phyloP scores from a whole-genome alignment of 1,284 basidiomycete genomes.

The Cronartium quercuum region DNA sequence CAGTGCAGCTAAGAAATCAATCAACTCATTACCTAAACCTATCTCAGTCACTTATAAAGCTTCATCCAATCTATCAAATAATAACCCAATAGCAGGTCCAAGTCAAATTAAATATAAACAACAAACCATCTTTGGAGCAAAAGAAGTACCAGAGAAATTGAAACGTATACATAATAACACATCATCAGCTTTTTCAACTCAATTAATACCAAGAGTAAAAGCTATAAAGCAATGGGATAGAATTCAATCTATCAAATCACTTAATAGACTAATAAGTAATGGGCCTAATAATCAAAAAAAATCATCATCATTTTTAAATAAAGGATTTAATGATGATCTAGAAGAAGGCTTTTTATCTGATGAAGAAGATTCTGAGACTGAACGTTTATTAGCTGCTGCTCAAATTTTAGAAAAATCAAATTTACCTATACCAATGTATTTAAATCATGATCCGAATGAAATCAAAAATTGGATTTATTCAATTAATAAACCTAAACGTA shows the following conservation, averaged over 20 bases:
- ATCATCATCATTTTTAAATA: not conserved
- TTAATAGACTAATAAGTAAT: not conserved
- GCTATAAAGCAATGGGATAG: slow-evolving; percentile 22
- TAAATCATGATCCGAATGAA: slow-evolving; percentile 66
- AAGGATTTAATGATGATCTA: slow-evolving; percentile 1
- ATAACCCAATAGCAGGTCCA: not conserved
- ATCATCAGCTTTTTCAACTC: not conserved
- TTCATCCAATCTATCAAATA: not conserved
- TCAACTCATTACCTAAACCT: not conserved
- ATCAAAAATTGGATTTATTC: slow-evolving; percentile 87
- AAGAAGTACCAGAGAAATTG: slow-evolving; percentile 7
- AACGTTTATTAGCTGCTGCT: slow-evolving; percentile 7
- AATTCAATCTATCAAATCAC: slow-evolving; percentile 3
- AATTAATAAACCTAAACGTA: slow-evolving; percentile 75
- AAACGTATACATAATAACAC: not conserved
- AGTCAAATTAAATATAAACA: slow-evolving; percentile 12
- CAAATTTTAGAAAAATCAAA: not conserved
- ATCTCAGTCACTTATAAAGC: not conserved
- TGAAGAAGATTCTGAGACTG: slow-evolving; percentile 18
- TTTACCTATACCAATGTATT: slow-evolving; percentile 57
- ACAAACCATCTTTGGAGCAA: slow-evolving; percentile 25
- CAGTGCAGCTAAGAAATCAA: not conserved
- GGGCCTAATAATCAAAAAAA: not conserved
- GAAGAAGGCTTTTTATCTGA: slow-evolving; percentile 2
- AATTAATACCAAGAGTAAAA: slow-evolving; percentile 11